phyloP scores from a whole-genome alignment of 257 asterid genomes.

The Solanum ossicruentum region DNA sequence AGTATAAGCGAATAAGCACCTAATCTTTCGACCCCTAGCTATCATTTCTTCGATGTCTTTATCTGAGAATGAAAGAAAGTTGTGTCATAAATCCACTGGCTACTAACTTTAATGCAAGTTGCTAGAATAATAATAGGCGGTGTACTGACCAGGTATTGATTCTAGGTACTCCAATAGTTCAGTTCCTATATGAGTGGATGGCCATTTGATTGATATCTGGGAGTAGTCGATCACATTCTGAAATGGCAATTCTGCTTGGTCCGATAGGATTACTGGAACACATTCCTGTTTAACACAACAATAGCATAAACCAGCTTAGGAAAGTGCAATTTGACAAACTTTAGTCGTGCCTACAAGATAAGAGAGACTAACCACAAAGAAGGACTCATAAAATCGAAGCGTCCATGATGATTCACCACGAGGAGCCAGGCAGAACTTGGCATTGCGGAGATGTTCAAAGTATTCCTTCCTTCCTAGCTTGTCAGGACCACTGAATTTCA shows the following conservation, averaged over 20 bases:
- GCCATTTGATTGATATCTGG: slow-evolving; percentile 87
- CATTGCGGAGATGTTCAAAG: slow-evolving; percentile 83
- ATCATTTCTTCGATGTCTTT: slow-evolving; percentile 61
- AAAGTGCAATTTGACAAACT: not conserved
- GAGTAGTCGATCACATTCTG: slow-evolving; percentile 67
- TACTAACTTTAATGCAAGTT: not conserved
- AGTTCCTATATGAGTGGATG: slow-evolving; percentile 60
- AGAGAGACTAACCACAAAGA: slow-evolving; percentile 69
- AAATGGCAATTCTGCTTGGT: slow-evolving; percentile 79
- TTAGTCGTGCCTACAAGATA: not conserved
- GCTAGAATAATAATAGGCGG: not conserved
- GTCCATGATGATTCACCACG: slow-evolving; percentile 99
- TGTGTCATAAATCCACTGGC: not conserved
- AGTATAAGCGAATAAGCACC: slow-evolving; percentile 78
- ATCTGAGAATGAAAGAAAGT: slow-evolving; percentile 31
- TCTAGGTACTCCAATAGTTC: slow-evolving; percentile 69
- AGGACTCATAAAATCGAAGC: slow-evolving; percentile 92
- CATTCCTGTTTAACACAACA: slow-evolving; percentile 62
- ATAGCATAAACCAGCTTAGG: slow-evolving; percentile 1
- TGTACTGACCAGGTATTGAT: slow-evolving; percentile 64
- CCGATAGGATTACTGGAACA: slow-evolving; percentile 89
- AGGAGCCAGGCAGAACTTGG: slow-evolving; percentile 92
- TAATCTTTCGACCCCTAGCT: slow-evolving; percentile 51
- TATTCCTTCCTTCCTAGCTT: slow-evolving; percentile 74
- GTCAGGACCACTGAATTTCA: slow-evolving; percentile 82